Evolutionary conservation across 345 rosid species (phyloP), one percentile per base, ranked within the genome.

Genomic region (Noccaea caerulescens): DNA sequence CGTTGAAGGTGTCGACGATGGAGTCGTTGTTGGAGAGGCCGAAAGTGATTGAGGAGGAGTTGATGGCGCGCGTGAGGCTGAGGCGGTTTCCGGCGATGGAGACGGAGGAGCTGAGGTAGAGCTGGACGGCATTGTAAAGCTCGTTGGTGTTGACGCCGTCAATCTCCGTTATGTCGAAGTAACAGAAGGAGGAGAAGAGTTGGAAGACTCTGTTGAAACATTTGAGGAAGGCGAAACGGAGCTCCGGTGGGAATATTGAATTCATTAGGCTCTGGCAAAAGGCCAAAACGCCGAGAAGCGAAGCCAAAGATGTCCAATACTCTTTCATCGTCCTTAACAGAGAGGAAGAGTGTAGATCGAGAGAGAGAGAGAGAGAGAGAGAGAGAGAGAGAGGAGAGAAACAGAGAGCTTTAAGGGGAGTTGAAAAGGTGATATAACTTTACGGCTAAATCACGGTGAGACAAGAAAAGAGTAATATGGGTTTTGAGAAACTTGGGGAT

Each of bases 111-210:
- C 88, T 82, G 0, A 92, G 81, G 80, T 92, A 92, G 51, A 92
- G 86, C 78, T 92, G 96, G 71, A 88, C 93, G 13, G 96, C 98
- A 88, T 82, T 82, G 82, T 92, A 92, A 74, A 92, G 98, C 79
- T 92, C 95, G 86, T 92, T 90, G 81, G 98, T 90, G 85, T 92
- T 90, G 53, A 92, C 93, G 53, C 96, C 98, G 71, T 90, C 92
- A 72, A 85, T 88, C 80, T 92, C 96, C 0, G 96, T 90, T 66
- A 90, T 90, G 78, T 92, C 98, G 52, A 84, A 92, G 87, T 90
- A 90, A 63, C 86, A 87, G 73, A 77, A 82, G 36, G 87, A 42
- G 45, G 75, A 61, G 61, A 61, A 71, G 54, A 71, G 60, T 9
- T 71, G 30, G 52, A 71, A 51, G 36, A 51, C 0, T 41, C 68